Base-by-base conservation (phyloP, 345 rosid species). In the Lagerstroemia speciosa region DNA sequence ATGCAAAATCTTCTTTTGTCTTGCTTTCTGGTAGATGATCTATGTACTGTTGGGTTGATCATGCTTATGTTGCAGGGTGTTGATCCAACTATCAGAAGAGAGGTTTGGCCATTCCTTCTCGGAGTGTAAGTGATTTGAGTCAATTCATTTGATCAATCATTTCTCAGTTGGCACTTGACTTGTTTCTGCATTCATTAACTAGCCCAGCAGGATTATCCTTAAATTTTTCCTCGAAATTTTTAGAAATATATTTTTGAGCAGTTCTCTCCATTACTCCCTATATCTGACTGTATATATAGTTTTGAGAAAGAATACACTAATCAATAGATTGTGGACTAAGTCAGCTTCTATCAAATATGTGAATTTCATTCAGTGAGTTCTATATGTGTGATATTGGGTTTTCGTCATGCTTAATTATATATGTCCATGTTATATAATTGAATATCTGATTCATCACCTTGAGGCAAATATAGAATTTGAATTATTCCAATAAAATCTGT, bases 31-130 rank as follows among this genome's bases (percentile, higher is more conserved):
- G 14, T 19, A n/a, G 30, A 19, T 64, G 27, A 34, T 20, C 57
- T 67, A 33, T 36, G 27, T 79, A 62, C 69, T 43, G 67, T 1
- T 61, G 66, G 58, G 67, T 62, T 38, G 63, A 69, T 71, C 30
- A 31, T 34, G 46, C 67, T 64, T 71, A 38, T 66, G 41, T 58
- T 80, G 71, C 80, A 93, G 98, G 96, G 98, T 73, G 84, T 89
- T 69, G 90, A 91, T 82, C 92, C 96, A 70, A 86, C 89, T 81
- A 85, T 93, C 45, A 89, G 97, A 81, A 85, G 87, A 43, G 88
- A 87, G 74, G 98, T 93, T 73, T 93, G 98, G 98, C 97, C 94
- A 16, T 93, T 93, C 77, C 94, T 93, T 66, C 97, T 91, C 70
- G 98, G 94, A 83, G 79, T 91, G 98, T 93, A 87, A 87, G 94